These are phyloP conservation scores for Hygrocybe coccinea DNA, from an alignment of 768 basidiomycete species.

Conservation along the genomic window DNA sequence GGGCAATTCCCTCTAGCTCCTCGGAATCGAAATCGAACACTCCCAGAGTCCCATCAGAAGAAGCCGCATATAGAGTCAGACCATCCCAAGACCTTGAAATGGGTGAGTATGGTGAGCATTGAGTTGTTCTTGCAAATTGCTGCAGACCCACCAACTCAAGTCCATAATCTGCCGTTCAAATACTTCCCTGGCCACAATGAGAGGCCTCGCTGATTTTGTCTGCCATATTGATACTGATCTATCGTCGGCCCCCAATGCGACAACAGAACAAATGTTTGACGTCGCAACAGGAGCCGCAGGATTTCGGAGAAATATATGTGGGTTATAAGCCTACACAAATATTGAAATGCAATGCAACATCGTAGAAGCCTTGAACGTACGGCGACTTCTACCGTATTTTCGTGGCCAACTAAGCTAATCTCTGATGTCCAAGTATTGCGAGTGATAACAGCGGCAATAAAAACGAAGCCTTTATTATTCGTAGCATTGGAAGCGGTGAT, in stretches of 20 bases:
- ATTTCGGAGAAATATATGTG: constrained; percentile 86
- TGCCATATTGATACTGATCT: constrained; percentile 95
- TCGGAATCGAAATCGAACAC: constrained; percentile 79
- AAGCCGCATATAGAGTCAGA: constrained; percentile 86
- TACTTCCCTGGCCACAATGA: constrained; percentile 90
- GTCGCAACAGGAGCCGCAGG: constrained; percentile 62
- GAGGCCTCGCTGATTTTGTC: constrained; percentile 83
- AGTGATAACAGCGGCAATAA: constrained; percentile 93
- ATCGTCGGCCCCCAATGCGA: constrained; percentile 92
- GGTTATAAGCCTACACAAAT: constrained; percentile 74
- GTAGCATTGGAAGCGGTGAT: constrained; percentile 97
- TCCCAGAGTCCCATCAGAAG: constrained; percentile 91
- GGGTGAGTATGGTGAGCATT: no score
- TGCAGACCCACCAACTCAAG: constrained; percentile 73
- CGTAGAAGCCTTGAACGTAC: constrained; percentile 41
- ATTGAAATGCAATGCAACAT: constrained; percentile 4
- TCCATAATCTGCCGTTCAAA: constrained; percentile 96
- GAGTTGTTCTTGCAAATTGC: not conserved
- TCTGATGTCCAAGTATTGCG: constrained; percentile 86
- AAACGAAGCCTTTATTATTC: constrained; percentile 92
- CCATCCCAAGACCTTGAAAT: constrained; percentile 91
- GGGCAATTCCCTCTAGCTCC: constrained; percentile 78
- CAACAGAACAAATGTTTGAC: constrained; percentile 83
- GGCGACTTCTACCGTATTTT: constrained; percentile 94
- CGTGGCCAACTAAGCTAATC: constrained; percentile 93